phyloP scores from a whole-genome alignment of 257 asterid species.

The Penstemon davidsonii region DNA sequence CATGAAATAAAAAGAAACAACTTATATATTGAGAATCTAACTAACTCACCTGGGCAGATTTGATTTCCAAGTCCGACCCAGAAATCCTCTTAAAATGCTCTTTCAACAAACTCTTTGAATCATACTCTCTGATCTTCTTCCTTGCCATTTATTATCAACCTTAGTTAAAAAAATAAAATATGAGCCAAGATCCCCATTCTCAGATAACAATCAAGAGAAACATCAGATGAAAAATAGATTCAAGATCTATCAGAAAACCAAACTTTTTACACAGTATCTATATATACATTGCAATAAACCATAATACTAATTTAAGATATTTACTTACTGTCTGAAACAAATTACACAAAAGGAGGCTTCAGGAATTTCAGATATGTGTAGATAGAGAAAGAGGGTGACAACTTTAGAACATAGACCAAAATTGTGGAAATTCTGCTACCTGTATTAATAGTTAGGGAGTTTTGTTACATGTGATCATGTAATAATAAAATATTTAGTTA shows the following conservation, averaged over 20 bases:
- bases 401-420: conserved; percentile 14
- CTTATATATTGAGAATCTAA: background rate
- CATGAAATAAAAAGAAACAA: conserved; percentile 5
- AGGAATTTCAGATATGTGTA: conserved; percentile 18
- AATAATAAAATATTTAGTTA: background rate
- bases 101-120: conserved; percentile 89
- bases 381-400: background rate
- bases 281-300: background rate
- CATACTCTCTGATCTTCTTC: conserved; percentile 98
- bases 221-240: no score
- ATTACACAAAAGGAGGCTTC: no score
- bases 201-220: conserved; percentile 26
- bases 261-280: background rate
- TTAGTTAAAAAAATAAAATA: conserved; percentile 20
- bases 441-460: conserved; percentile 45
- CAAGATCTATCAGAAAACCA: conserved; percentile 29
- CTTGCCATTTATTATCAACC: conserved; percentile 68
- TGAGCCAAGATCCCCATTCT: conserved; percentile 34
- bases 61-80: conserved; percentile 76
- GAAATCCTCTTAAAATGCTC: conserved; percentile 86
- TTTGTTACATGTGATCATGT: background rate
- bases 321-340: conserved; percentile 48
- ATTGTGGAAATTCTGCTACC: conserved; percentile 13
- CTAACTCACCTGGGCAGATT: conserved; percentile 74
- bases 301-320: conserved; percentile 29